Evolutionary conservation across 208 protist genomes (phyloP).

Genomic region (Leishmania turanica): DNA sequence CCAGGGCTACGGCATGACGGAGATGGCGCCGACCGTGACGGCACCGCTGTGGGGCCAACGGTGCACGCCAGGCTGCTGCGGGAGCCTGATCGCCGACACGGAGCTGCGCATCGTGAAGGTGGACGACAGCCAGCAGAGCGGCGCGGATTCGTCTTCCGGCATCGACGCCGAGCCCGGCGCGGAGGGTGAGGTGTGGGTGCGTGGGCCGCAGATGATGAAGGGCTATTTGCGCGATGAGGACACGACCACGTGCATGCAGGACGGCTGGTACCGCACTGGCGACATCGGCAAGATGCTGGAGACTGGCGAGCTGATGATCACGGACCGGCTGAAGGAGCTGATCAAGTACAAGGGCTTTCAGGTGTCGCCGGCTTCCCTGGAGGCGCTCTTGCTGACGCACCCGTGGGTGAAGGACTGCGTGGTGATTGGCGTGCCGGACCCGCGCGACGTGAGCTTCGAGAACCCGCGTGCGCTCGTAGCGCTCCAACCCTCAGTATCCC

Average conservation of each 20-base stretch:
- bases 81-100: slow-evolving; percentile 36
- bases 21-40: slow-evolving; percentile 50
- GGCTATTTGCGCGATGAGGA: slow-evolving; percentile 70
- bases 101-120: slow-evolving; percentile 48
- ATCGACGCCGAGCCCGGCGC: slow-evolving; percentile 31
- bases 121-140: slow-evolving; percentile 43
- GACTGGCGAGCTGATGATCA: slow-evolving; percentile 49
- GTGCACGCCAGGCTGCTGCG: slow-evolving; percentile 11
- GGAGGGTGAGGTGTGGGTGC: slow-evolving; percentile 70
- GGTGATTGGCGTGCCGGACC: slow-evolving; percentile 68
- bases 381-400: slow-evolving; percentile 60
- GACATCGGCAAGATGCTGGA: slow-evolving; percentile 68
- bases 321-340: slow-evolving; percentile 87
- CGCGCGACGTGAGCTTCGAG: slow-evolving; percentile 53
- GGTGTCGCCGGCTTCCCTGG: slow-evolving; percentile 81
- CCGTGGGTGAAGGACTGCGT: slow-evolving; percentile 64
- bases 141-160: slow-evolving; percentile 34
- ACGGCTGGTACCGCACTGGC: slow-evolving; percentile 75
- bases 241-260: slow-evolving; percentile 46
- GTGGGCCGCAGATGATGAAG: slow-evolving; percentile 79
- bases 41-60: slow-evolving; percentile 1
- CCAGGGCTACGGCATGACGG: slow-evolving; percentile 85
- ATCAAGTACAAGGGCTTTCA: slow-evolving; percentile 94
- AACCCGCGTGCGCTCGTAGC: slow-evolving; percentile 80
- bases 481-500: slow-evolving; percentile 30